phyloP scores from a whole-genome alignment of 2,329 filamentous ascomycete genomes.

The Fusarium longipes region DNA sequence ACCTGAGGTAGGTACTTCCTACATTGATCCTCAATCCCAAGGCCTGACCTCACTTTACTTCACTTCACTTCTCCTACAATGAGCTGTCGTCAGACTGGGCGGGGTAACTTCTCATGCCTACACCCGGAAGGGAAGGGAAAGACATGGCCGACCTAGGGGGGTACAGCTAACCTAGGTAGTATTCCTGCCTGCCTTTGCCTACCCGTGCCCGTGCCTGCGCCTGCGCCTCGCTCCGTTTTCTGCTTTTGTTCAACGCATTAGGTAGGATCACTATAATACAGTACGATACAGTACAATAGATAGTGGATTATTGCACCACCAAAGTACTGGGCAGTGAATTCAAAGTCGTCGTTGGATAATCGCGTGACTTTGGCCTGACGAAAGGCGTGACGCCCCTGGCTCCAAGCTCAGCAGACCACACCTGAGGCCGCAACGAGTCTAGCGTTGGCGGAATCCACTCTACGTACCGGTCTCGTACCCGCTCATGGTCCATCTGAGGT shows the following conservation, averaged over 20 bases:
- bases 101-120: slow-evolving; percentile 53
- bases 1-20: slow-evolving; percentile 1
- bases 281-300: background rate
- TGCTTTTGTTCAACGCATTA: slow-evolving; percentile 11
- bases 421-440: slow-evolving; percentile 40
- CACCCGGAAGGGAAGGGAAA: slow-evolving; percentile 28
- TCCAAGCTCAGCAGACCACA: slow-evolving; percentile 45
- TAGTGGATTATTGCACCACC: slow-evolving; percentile 1
- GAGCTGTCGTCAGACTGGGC: slow-evolving; percentile 58
- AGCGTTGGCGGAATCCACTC: slow-evolving; percentile 33
- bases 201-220: background rate
- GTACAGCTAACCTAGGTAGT: slow-evolving; percentile 27
- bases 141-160: slow-evolving; percentile 32
- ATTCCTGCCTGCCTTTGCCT: slow-evolving; percentile 9
- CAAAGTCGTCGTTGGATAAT: slow-evolving; percentile 38
- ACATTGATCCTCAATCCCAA: slow-evolving; percentile 29
- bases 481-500: slow-evolving; percentile 26
- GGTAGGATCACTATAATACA: background rate
- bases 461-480: slow-evolving; percentile 44
- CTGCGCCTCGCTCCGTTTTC: slow-evolving; percentile 36
- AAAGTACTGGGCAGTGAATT: background rate
- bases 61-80: slow-evolving; percentile 9
- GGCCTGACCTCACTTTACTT: background rate
- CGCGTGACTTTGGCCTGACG: slow-evolving; percentile 50
- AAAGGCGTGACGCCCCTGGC: slow-evolving; percentile 46